A percentile compares a stretch with the other conserved stretches of the same genome.
Conservation (phyloP, 192 early-diverging fungal species). For the Rhizophagus sp. region DNA sequence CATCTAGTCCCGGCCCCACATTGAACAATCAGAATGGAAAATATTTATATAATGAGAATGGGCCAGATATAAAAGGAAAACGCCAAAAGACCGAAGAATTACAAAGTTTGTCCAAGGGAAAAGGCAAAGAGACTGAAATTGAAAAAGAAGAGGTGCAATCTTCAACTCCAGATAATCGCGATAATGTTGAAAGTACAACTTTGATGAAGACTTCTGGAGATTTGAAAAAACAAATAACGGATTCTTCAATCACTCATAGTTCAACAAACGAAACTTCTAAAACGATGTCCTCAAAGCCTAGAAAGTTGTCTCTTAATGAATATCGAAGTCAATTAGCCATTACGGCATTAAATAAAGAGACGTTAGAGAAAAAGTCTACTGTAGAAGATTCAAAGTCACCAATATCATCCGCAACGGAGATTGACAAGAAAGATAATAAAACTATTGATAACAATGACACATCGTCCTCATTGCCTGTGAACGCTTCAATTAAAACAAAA, state of each 20-base stretch:
- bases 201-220: not conserved
- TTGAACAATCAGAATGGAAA: not conserved
- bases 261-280: not conserved
- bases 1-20: not conserved
- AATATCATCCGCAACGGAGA: not conserved
- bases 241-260: not conserved
- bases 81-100: constrained; percentile 10
- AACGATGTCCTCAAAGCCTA: not conserved
- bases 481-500: not conserved
- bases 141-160: not conserved
- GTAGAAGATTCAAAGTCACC: not conserved
- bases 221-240: not conserved
- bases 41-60: not conserved
- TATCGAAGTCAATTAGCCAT: not conserved
- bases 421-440: not conserved
- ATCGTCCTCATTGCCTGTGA: not conserved
- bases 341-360: not conserved
- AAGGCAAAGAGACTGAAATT: not conserved
- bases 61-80: not conserved
- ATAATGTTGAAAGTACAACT: not conserved
- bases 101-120: not conserved
- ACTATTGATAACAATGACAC: not conserved
- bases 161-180: not conserved
- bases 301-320: not conserved
- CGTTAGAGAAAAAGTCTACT: not conserved